These are phyloP conservation scores for Hypoxylon trugodes DNA, from an alignment of 495 filamentous ascomycete genomes.

Conservation along the genomic window DNA sequence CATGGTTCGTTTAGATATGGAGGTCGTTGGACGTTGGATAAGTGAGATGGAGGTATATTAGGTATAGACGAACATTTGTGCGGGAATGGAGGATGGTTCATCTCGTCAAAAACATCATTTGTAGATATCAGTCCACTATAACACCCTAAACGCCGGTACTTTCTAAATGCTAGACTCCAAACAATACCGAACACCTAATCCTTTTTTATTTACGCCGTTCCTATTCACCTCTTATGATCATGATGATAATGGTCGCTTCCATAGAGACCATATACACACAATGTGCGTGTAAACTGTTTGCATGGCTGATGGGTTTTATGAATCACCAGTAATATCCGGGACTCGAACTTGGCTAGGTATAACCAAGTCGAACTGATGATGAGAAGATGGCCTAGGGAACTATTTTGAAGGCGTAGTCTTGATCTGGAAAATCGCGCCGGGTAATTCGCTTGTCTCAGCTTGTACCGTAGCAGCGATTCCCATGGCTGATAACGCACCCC, in stretches of 20 bases:
- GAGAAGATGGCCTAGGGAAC: conserved; percentile 5
- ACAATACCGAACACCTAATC: neutral
- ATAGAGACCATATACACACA: no score
- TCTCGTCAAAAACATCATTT: conserved; percentile 1
- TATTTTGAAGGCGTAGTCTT: conserved; percentile 76
- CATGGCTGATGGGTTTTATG: no score
- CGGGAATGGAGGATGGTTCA: neutral
- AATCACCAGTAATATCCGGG: no score
- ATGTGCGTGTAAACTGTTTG: no score
- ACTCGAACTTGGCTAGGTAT: neutral
- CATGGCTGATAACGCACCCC: conserved; percentile 87
- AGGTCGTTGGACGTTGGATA: neutral
- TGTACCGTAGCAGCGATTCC: conserved; percentile 90
- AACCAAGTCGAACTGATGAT: conserved; percentile 8
- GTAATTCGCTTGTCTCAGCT: conserved; percentile 85
- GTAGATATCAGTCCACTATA: conserved; percentile 26
- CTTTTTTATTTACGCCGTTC: conserved; percentile 22
- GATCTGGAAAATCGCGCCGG: conserved; percentile 93
- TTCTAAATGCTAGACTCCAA: conserved; percentile 27
- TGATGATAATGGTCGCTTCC: no score
- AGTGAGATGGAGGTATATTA: conserved; percentile 13
- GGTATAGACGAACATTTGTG: neutral
- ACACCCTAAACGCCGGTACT: conserved; percentile 28
- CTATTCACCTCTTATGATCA: no score
- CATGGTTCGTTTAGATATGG: conserved; percentile 9